Conservation (phyloP, 2,329 filamentous ascomycete genomes). For the Mycosphaerella sp. region DNA sequence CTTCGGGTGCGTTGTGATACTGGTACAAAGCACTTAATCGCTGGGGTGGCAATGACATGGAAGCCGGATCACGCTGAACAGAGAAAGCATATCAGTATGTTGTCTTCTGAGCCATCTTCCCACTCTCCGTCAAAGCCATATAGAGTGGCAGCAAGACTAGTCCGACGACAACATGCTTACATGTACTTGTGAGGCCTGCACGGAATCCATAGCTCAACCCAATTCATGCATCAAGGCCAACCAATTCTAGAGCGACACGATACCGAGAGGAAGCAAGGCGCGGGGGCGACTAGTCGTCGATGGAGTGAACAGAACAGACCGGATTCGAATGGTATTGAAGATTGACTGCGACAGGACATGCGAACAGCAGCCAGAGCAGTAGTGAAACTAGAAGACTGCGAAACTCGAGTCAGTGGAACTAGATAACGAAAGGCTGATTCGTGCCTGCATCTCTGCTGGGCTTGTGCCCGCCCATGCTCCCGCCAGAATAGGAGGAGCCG, state of each 20-base stretch:
- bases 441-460: not conserved
- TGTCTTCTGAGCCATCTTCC: not conserved
- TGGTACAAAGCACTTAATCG: conserved; percentile 30
- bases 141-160: not conserved
- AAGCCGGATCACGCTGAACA: conserved; percentile 23
- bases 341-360: not conserved
- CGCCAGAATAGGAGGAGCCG: not conserved
- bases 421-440: not conserved
- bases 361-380: not conserved
- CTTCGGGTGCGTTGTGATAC: conserved; percentile 38
- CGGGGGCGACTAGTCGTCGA: not conserved
- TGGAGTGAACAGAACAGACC: not conserved
- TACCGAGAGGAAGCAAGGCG: not conserved
- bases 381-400: not conserved
- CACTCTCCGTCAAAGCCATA: not conserved
- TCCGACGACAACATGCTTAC: not conserved
- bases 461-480: not conserved
- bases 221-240: conserved; percentile 5
- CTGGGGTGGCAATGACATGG: conserved; percentile 25
- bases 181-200: conserved; percentile 7
- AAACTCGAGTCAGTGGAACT: not conserved
- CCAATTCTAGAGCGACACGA: not conserved
- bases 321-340: not conserved
- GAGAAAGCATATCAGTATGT: conserved; percentile 12
- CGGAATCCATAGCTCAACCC: conserved; percentile 19